Percentiles rank a stretch among this genome's conserved stretches.
Conservation (phyloP, 73 alveolate species). For the Tetrahymena malaccensis region DNA sequence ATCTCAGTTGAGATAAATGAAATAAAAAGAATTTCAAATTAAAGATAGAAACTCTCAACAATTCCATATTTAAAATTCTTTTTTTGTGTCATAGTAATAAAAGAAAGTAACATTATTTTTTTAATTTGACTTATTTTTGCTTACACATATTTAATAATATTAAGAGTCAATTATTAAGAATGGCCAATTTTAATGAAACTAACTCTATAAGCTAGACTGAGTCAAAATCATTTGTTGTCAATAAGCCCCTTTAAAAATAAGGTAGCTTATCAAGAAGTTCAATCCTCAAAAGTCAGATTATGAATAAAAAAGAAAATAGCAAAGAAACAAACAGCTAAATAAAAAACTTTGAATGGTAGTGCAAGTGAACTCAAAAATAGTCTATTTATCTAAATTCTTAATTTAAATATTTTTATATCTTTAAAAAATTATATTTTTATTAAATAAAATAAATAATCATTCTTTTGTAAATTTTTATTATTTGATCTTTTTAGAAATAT, state of each 20-base stretch:
- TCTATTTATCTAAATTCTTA: too few relatives aligned
- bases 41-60: neutral
- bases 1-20: neutral
- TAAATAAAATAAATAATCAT: too few relatives aligned
- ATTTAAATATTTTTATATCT: too few relatives aligned
- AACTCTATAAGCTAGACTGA: neutral
- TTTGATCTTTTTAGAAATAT: neutral
- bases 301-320: too few relatives aligned
- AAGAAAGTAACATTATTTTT: neutral
- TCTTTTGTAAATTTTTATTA: too few relatives aligned
- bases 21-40: neutral
- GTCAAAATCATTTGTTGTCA: neutral
- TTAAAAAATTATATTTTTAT: too few relatives aligned
- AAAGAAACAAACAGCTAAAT: neutral
- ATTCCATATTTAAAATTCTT: neutral
- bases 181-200: neutral
- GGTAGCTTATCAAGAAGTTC: neutral
- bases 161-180: neutral
- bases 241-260: neutral
- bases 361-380: neutral
- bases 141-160: too few relatives aligned
- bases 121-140: too few relatives aligned
- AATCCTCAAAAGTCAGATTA: neutral
- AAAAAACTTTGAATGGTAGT: neutral
- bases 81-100: neutral